A percentile compares a stretch with the other conserved stretches of the same genome.
phyloP scores from a whole-genome alignment of 306 rosid genomes.

The Rosa chinensis region DNA sequence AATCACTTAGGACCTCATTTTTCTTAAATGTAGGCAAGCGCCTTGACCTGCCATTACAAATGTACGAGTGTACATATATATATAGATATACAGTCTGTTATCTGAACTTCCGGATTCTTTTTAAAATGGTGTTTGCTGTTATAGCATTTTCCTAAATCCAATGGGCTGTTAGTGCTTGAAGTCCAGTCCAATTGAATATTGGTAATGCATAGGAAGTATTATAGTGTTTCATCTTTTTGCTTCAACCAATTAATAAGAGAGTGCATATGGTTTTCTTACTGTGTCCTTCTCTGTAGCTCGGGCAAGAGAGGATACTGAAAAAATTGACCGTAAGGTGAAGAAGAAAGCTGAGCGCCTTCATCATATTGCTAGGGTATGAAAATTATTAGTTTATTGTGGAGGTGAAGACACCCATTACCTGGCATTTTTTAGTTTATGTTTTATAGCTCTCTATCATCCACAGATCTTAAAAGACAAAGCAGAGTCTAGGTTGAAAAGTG shows the following conservation, averaged over 20 bases:
- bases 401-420: conserved; percentile 22
- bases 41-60: background rate
- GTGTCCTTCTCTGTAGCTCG: conserved; percentile 58
- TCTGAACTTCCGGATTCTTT: background rate
- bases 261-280: conserved; percentile 16
- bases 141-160: background rate
- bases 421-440: conserved; percentile 11
- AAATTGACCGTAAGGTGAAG: conserved; percentile 77
- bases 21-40: background rate
- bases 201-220: background rate
- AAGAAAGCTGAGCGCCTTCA: conserved; percentile 74
- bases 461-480: conserved; percentile 86
- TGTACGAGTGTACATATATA: background rate
- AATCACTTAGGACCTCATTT: background rate
- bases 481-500: conserved; percentile 70
- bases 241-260: background rate
- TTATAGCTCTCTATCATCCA: conserved; percentile 14
- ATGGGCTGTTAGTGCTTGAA: background rate
- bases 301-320: conserved; percentile 81
- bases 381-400: conserved; percentile 14
- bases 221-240: background rate
- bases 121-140: background rate
- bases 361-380: conserved; percentile 67
- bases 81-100: background rate
- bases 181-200: background rate